Evolutionary conservation across 1,284 basidiomycete genomes (phyloP).

Genomic region (Pseudozyma sp.): DNA sequence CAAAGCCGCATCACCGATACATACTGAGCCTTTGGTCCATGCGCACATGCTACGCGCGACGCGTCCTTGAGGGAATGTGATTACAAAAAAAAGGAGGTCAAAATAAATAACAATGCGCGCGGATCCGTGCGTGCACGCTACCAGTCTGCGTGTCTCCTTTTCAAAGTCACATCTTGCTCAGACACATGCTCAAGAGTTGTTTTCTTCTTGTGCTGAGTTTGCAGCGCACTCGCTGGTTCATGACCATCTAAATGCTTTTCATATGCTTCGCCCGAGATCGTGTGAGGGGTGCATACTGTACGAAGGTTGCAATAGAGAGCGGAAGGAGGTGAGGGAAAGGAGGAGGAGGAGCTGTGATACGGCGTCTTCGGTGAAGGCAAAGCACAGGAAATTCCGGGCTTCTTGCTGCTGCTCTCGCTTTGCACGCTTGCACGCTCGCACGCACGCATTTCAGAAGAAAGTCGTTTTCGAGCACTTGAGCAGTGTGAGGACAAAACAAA

Average conservation of each 20-base stretch:
- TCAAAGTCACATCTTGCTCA: slow-evolving; percentile 17
- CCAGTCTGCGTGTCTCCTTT: background rate
- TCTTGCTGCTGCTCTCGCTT: background rate
- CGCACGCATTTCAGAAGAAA: background rate
- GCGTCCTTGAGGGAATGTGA: slow-evolving; percentile 20
- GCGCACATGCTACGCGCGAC: slow-evolving; percentile 34
- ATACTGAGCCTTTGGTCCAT: background rate
- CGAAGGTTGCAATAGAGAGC: background rate
- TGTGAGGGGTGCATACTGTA: background rate
- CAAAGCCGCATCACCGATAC: slow-evolving; percentile 10
- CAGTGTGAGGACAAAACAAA: background rate
- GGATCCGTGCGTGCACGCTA: slow-evolving; percentile 11
- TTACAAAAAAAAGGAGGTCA: background rate
- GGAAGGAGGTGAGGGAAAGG: background rate
- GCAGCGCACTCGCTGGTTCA: too few species aligned
- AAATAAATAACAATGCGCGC: slow-evolving; percentile 6
- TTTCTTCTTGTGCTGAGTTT: background rate
- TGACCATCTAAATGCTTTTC: too few species aligned
- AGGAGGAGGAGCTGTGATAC: background rate
- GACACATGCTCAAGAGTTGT: background rate
- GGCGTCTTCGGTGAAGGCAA: too few species aligned
- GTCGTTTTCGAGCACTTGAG: background rate
- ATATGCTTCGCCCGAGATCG: too few species aligned
- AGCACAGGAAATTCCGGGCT: background rate
- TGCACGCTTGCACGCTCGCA: slow-evolving; percentile 6